These are phyloP conservation scores for Phymatotrichopsis omnivora DNA, from an alignment of 2,329 filamentous ascomycete species.

Conservation along the genomic window DNA sequence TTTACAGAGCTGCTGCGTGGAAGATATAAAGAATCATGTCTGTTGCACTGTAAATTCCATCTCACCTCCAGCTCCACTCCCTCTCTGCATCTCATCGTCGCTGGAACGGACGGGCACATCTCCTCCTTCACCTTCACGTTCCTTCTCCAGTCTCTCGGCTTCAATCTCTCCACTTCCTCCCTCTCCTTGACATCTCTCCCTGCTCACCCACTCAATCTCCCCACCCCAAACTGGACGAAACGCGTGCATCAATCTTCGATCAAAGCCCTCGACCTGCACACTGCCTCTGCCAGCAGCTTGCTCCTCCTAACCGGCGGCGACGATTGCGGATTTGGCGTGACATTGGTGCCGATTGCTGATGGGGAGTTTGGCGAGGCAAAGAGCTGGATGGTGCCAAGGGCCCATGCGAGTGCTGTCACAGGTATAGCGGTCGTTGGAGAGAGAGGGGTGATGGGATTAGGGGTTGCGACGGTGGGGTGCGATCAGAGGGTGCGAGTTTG, in stretches of 20 bases:
- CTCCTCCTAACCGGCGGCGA: slow-evolving; percentile 71
- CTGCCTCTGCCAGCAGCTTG: slow-evolving; percentile 31
- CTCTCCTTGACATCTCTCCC: too few relatives aligned
- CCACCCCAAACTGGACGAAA: slow-evolving; percentile 7
- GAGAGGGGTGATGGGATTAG: too few relatives aligned
- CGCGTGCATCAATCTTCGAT: slow-evolving; percentile 69
- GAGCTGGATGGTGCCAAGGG: slow-evolving; percentile 41
- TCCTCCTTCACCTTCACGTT: slow-evolving; percentile 47
- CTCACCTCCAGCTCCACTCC: slow-evolving; percentile 33
- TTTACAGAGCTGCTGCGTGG: slow-evolving; percentile 30
- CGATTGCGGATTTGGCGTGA: slow-evolving; percentile 66
- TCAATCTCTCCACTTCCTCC: neutral
- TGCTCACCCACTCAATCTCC: slow-evolving; percentile 6
- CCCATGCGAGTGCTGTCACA: slow-evolving; percentile 65
- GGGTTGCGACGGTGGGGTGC: slow-evolving; percentile 37
- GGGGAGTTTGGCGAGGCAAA: slow-evolving; percentile 26
- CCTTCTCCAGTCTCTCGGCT: slow-evolving; percentile 22
- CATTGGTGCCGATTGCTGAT: slow-evolving; percentile 32
- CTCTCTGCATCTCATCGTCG: slow-evolving; percentile 47
- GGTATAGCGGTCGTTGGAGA: slow-evolving; percentile 36
- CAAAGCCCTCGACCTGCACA: slow-evolving; percentile 52
- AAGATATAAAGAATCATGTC: slow-evolving; percentile 39
- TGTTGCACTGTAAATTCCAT: slow-evolving; percentile 19
- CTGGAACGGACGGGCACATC: slow-evolving; percentile 72
- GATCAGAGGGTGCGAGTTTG: slow-evolving; percentile 44